Percentiles rank a stretch among this genome's conserved stretches.
phyloP scores from a whole-genome alignment of 1,284 basidiomycete genomes.

The Cryptococcus sp. region DNA sequence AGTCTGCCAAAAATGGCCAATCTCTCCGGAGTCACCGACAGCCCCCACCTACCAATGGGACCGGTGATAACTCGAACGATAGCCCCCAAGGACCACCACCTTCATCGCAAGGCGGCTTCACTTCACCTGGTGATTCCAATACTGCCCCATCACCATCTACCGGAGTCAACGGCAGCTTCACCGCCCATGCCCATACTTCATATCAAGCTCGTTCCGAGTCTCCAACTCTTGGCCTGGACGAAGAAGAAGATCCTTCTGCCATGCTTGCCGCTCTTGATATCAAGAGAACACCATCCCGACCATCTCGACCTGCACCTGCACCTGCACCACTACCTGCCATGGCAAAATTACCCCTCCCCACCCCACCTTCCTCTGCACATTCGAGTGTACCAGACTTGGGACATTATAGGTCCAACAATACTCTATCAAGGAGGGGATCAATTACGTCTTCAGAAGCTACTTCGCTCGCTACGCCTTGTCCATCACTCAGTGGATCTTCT shows the following conservation, averaged over 20 bases:
- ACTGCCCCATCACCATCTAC: constrained; percentile 1
- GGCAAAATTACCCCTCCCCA: not conserved
- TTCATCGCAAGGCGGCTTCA: not conserved
- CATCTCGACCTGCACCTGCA: too few species aligned
- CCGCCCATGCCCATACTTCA: constrained; percentile 5
- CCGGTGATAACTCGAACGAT: not conserved
- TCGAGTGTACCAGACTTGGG: too few species aligned
- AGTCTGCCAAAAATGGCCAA: constrained; percentile 17
- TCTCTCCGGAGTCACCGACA: constrained; percentile 16
- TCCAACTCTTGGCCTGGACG: constrained; percentile 8
- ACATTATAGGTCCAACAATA: too few species aligned
- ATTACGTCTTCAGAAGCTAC: not conserved
- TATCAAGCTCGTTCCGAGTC: constrained; percentile 25
- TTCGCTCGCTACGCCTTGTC: not conserved
- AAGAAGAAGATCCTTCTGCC: not conserved
- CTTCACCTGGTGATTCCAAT: constrained; percentile 2
- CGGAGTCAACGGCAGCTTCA: not conserved
- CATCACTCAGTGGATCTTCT: not conserved
- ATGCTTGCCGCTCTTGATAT: not conserved
- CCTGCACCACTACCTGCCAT: not conserved
- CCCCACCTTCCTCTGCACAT: not conserved
- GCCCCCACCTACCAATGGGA: constrained; percentile 14
- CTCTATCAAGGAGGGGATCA: not conserved
- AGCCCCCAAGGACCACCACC: constrained; percentile 3
- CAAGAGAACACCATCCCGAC: not conserved